Base-by-base conservation (phyloP, 495 filamentous ascomycete species). In the Lasiosphaeria miniovina region DNA sequence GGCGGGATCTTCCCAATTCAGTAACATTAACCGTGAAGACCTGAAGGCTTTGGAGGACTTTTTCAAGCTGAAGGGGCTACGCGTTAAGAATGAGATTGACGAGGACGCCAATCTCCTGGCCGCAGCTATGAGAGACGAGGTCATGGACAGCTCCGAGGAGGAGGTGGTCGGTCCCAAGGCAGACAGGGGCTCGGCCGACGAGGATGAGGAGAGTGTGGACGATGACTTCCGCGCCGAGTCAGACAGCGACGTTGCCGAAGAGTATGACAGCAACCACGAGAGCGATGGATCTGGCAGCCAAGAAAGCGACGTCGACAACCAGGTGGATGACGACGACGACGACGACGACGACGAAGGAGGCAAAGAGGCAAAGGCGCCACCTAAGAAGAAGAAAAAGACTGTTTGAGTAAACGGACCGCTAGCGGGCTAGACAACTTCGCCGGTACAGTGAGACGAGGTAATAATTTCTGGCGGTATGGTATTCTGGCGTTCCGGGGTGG, bases 1-100 rank as follows among this genome's bases (percentile, higher is more conserved):
- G 24, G 76, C 82, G 41, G 88, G 87, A 17, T 90, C 96, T 65
- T 89, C 92, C 62, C 91, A 96, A 65, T 98, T 99, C 77, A 96
- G 90, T 75, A 99, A 99, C 76, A 98, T 99, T 74, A 99, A 98
- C 70, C 90, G 93, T 55, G 95, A 99, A 80, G 94, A 99, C 66
- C 90, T 98, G 77, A 88, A 92, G 72, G 90, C 91, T 6, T 84
- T 99, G 4, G 94, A 98, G 67, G 87, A 90, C 61, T 98, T 98
- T 79, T 96, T 99, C 82, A 90, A 92, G 71, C 81, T 87, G 55
- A 98, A 98, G 80, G 86, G 84, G 55, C 83, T 99, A 55, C 88
- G 91, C n/a, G 89, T 94, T 61, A 96, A 96, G 84, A 99, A 99
- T 68, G 95, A 98, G 75, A 96, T 83, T 50, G 80, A 84, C 59